Evolutionary conservation across 2,329 filamentous ascomycete species (phyloP), one percentile per base, ranked within the genome.

Genomic region (Curvularia lunata): DNA sequence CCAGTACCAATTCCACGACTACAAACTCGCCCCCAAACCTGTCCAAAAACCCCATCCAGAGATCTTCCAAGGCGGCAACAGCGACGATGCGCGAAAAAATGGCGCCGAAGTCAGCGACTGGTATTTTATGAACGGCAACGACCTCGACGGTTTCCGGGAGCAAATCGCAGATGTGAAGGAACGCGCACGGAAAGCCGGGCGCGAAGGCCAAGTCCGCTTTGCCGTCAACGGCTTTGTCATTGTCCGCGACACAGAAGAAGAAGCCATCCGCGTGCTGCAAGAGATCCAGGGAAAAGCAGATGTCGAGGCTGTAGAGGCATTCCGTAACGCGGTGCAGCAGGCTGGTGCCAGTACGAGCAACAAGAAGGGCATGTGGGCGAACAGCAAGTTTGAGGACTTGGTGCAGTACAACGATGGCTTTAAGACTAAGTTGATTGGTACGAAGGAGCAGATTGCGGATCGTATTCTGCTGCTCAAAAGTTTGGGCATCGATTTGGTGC

Each of bases 41-140:
- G 63, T 84, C n/a, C 73, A 77, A 50, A 76, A 80, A 19, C 80
- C 81, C 3, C 78, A 83, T 54, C 82, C 82, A 0, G 78, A 83
- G 56, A 83, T 84, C 52, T 84, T 84, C 69, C 82, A 84, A 64
- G 82, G 82, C 10, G 82, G 82, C 3, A 84, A 84, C 65, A 80
- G 77, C 27, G 77, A 82, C 48, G 82, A 84, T 58, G 82, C 82
- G 0, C 74, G 81, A 6, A 77, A 80, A 27, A 84, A 84, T 52
- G 81, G 80, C 0, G 81, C 79, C 0, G 68, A 76, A 21, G 82
- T 80, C 2, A 78, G 75, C 2, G 82, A 84, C 56, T 83, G 80
- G 71, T 84, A 84, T 62, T 84, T 84, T 64, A 84, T 84, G 81
- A 84, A 84, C 63, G 82, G 82, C n/a, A 84, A 84, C 63, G 82